Percentiles rank a stretch among this genome's conserved stretches.
These are phyloP conservation scores for Penicillium sp. DNA, from an alignment of 2,329 filamentous ascomycete species.

Conservation along the genomic window DNA sequence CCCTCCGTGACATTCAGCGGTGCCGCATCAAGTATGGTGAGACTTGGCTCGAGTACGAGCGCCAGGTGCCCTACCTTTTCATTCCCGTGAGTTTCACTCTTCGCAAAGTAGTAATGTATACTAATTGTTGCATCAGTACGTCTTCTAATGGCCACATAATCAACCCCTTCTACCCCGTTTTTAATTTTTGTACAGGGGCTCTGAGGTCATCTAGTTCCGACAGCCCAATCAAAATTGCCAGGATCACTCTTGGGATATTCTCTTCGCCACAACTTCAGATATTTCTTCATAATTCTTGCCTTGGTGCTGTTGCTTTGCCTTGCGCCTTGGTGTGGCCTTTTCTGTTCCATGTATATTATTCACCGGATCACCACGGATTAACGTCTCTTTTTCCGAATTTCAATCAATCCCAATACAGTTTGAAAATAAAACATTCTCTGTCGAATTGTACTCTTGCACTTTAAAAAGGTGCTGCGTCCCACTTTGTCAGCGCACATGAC, in stretches of 20 bases:
- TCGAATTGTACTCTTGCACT: background rate
- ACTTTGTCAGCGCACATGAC: slow-evolving; percentile 24
- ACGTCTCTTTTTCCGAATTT: background rate
- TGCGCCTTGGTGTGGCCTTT: slow-evolving; percentile 1
- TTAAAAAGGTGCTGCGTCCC: background rate
- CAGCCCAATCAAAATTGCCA: slow-evolving; percentile 10
- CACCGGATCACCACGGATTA: slow-evolving; percentile 11
- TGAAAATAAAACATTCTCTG: background rate
- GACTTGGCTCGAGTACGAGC: slow-evolving; percentile 78
- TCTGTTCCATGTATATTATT: slow-evolving; percentile 30
- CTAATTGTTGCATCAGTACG: slow-evolving; percentile 23
- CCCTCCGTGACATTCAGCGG: slow-evolving; percentile 69
- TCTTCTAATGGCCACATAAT: slow-evolving; percentile 27
- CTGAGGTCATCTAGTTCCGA: slow-evolving; percentile 3
- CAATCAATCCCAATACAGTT: background rate
- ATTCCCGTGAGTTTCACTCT: slow-evolving; percentile 59
- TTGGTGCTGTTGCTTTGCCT: slow-evolving; percentile 1
- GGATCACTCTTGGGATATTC: background rate
- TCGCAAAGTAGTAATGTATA: background rate
- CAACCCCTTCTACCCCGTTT: background rate
- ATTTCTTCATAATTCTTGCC: slow-evolving; percentile 19
- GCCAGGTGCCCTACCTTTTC: slow-evolving; percentile 76
- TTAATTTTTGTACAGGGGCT: slow-evolving; percentile 16
- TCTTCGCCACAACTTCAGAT: slow-evolving; percentile 11
- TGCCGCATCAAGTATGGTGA: slow-evolving; percentile 78